These are phyloP conservation scores for Hypoxylon sp. DNA, from an alignment of 2,329 filamentous ascomycete genomes.

Conservation along the genomic window DNA sequence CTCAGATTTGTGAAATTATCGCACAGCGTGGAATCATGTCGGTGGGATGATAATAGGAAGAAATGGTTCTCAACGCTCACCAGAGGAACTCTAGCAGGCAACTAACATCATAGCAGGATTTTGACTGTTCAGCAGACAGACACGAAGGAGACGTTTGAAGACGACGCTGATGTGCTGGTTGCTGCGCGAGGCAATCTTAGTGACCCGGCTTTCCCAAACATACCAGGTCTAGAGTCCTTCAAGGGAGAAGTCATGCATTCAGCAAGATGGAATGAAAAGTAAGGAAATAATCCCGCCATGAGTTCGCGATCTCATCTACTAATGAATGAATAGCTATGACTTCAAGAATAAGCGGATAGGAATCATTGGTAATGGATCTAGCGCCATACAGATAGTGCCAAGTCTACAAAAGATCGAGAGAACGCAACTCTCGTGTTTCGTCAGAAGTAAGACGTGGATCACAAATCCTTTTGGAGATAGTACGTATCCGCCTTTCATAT, in stretches of 20 bases:
- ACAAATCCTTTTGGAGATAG: slow-evolving; percentile 63
- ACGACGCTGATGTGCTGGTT: slow-evolving; percentile 60
- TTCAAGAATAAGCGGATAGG: slow-evolving; percentile 64
- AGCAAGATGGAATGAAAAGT: slow-evolving; percentile 61
- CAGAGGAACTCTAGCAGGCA: not conserved
- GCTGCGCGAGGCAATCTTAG: slow-evolving; percentile 61
- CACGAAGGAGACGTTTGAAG: slow-evolving; percentile 58
- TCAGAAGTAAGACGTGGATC: slow-evolving; percentile 67
- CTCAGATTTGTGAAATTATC: slow-evolving; percentile 63
- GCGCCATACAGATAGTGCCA: slow-evolving; percentile 68
- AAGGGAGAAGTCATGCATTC: slow-evolving; percentile 63
- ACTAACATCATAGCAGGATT: slow-evolving; percentile 48
- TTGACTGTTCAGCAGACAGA: slow-evolving; percentile 55
- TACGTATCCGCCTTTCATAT: slow-evolving; percentile 17
- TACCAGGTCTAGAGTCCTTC: slow-evolving; percentile 60
- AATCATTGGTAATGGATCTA: slow-evolving; percentile 68
- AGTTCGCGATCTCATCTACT: slow-evolving; percentile 24
- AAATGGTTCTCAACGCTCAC: slow-evolving; percentile 54
- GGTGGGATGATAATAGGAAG: slow-evolving; percentile 58
- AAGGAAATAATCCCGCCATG: slow-evolving; percentile 20
- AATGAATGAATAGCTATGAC: slow-evolving; percentile 57
- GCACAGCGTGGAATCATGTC: slow-evolving; percentile 59
- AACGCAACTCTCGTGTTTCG: slow-evolving; percentile 61
- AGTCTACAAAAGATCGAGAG: slow-evolving; percentile 62
- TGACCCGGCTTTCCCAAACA: slow-evolving; percentile 61